Evolutionary conservation across 306 rosid genomes (phyloP).

Genomic region (Medicago ruthenica): DNA sequence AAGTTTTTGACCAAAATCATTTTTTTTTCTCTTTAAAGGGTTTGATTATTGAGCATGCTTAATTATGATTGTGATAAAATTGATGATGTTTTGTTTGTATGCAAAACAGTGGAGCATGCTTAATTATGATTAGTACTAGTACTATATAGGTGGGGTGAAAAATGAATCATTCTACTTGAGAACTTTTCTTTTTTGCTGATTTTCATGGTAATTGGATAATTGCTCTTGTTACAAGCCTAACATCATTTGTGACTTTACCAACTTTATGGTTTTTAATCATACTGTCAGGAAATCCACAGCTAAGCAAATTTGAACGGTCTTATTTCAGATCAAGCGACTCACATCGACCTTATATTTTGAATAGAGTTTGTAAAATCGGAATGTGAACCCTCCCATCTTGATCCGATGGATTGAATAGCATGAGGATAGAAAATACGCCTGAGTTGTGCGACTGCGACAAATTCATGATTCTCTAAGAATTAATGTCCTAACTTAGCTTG

Average conservation of each 20-base stretch:
- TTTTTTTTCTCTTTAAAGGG: conserved; percentile 4
- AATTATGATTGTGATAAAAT: conserved; percentile 33
- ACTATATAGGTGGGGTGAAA: conserved; percentile 34
- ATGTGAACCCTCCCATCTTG: not conserved
- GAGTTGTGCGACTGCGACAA: not conserved
- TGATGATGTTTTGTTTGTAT: conserved; percentile 23
- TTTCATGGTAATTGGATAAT: not conserved
- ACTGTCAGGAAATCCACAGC: not conserved
- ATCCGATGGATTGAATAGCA: not conserved
- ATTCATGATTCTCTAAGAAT: not conserved
- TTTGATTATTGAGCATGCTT: conserved; percentile 35
- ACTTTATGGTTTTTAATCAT: not conserved
- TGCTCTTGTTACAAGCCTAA: not conserved
- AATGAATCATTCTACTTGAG: conserved; percentile 9
- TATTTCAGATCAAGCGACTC: not conserved
- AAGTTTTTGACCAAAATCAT: not conserved
- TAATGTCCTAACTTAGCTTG: not conserved
- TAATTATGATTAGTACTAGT: conserved; percentile 33
- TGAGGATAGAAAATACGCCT: not conserved
- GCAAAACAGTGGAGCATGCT: conserved; percentile 39
- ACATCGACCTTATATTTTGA: not conserved
- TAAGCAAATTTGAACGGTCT: not conserved
- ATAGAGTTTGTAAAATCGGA: not conserved
- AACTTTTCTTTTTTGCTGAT: conserved; percentile 18
- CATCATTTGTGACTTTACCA: conserved; percentile 5